Conservation (phyloP, 345 rosid genomes). For the Syzygium jambos region DNA sequence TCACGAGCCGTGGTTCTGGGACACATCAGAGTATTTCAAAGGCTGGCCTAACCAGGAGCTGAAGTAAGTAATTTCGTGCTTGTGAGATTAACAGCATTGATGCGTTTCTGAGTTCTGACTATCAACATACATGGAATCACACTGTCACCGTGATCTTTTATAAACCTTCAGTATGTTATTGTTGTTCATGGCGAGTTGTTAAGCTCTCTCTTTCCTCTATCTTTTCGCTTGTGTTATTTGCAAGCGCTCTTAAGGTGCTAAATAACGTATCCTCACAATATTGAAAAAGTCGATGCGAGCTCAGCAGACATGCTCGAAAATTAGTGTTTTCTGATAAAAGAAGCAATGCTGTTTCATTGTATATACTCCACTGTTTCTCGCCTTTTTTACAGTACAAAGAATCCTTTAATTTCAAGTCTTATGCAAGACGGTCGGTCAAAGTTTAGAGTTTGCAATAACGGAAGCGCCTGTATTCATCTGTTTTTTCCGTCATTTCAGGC, state of each 20-base stretch:
- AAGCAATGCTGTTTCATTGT: not conserved
- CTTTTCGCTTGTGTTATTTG: not conserved
- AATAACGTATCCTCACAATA: not conserved
- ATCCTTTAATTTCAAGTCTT: not conserved
- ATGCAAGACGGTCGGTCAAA: not conserved
- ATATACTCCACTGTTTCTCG: not conserved
- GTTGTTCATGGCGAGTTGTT: not conserved
- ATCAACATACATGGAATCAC: not conserved
- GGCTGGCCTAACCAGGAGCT: conserved; percentile 93
- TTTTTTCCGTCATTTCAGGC: conserved; percentile 36
- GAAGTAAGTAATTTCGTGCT: conserved; percentile 43
- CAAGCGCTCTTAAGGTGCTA: not conserved
- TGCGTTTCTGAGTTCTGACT: not conserved
- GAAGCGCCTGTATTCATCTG: not conserved
- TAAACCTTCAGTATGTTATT: not conserved
- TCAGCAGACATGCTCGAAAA: not conserved
- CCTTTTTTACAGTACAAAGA: not conserved
- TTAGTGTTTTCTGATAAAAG: not conserved
- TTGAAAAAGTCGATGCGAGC: not conserved
- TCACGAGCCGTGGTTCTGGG: conserved; percentile 70
- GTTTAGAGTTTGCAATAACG: not conserved
- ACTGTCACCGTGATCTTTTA: not conserved
- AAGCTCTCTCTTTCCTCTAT: not conserved
- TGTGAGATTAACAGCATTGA: not conserved
- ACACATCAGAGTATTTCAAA: conserved; percentile 43